Percentiles rank a stretch among this genome's conserved stretches.
These are phyloP conservation scores for Cytospora leucostoma DNA, from an alignment of 2,329 filamentous ascomycete species.

Conservation along the genomic window DNA sequence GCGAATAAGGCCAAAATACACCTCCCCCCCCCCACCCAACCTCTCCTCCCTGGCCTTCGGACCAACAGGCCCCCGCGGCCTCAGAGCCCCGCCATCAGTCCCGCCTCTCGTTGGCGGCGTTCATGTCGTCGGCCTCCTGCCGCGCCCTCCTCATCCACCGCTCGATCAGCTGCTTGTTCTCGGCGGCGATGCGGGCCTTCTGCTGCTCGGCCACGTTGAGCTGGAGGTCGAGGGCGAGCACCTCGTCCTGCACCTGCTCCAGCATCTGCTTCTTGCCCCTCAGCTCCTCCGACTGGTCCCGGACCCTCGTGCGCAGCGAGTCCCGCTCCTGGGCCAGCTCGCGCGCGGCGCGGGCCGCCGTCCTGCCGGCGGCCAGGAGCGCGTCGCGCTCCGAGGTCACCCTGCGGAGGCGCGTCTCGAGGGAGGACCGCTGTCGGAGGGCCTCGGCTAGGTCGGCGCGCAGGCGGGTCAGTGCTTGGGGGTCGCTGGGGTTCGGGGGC, in stretches of 20 bases:
- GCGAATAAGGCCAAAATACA: background rate
- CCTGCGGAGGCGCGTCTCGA: slow-evolving; percentile 64
- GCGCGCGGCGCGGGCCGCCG: slow-evolving; percentile 63
- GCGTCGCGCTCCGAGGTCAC: slow-evolving; percentile 62
- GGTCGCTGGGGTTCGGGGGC: slow-evolving; percentile 33
- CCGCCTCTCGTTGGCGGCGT: slow-evolving; percentile 58
- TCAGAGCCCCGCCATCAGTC: slow-evolving; percentile 18
- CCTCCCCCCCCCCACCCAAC: background rate
- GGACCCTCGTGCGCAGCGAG: slow-evolving; percentile 64
- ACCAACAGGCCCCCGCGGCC: no score
- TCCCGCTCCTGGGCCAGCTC: slow-evolving; percentile 64
- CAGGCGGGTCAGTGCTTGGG: slow-evolving; percentile 48
- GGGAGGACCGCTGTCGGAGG: slow-evolving; percentile 69
- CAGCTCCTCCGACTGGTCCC: slow-evolving; percentile 83
- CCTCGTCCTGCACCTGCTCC: slow-evolving; percentile 89
- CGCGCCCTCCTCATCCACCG: slow-evolving; percentile 90
- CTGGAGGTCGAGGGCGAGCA: slow-evolving; percentile 83
- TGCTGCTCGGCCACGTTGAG: slow-evolving; percentile 82
- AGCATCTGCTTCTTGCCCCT: slow-evolving; percentile 80
- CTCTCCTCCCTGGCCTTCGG: background rate
- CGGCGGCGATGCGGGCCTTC: slow-evolving; percentile 69
- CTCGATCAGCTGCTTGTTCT: slow-evolving; percentile 87
- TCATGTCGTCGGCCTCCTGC: slow-evolving; percentile 86
- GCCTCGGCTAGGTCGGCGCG: slow-evolving; percentile 74
- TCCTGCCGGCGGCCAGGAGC: slow-evolving; percentile 59